Evolutionary conservation across 495 filamentous ascomycete species (phyloP).

Genomic region (Parathielavia hyrcaniae): DNA sequence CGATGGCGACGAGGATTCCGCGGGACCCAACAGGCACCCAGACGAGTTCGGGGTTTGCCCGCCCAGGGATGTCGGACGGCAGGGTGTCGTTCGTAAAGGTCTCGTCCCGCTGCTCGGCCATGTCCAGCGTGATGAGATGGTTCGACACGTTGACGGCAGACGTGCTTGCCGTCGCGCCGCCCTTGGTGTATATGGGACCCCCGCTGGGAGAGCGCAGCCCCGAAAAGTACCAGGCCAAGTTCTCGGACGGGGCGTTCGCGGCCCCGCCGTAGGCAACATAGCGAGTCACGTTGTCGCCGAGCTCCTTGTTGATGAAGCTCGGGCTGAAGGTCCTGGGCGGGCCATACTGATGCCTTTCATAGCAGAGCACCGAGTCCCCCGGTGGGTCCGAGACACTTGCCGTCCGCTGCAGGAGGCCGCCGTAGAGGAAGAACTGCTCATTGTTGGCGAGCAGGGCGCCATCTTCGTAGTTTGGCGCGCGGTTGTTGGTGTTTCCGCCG

Average conservation of each 20-base stretch:
- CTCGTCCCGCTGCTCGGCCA: slow-evolving; percentile 44
- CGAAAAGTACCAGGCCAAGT: slow-evolving; percentile 65
- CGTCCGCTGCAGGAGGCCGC: slow-evolving; percentile 35
- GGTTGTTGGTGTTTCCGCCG: slow-evolving; percentile 45
- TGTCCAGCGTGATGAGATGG: slow-evolving; percentile 56
- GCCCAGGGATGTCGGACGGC: slow-evolving; percentile 43
- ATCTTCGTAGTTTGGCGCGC: slow-evolving; percentile 54
- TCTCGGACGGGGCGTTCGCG: slow-evolving; percentile 62
- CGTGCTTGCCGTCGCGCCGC: slow-evolving; percentile 28
- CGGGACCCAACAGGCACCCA: slow-evolving; percentile 63
- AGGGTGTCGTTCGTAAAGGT: slow-evolving; percentile 54
- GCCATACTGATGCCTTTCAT: slow-evolving; percentile 49
- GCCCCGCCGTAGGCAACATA: slow-evolving; percentile 61
- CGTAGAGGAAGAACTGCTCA: slow-evolving; percentile 51
- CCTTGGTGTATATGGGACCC: slow-evolving; percentile 40
- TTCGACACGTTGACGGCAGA: slow-evolving; percentile 36
- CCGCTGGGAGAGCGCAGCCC: slow-evolving; percentile 48
- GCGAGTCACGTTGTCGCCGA: slow-evolving; percentile 48
- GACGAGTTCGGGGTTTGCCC: slow-evolving; percentile 58
- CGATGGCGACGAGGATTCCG: slow-evolving; percentile 60
- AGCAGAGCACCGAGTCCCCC: slow-evolving; percentile 40
- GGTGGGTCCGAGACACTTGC: slow-evolving; percentile 28
- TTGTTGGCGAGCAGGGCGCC: slow-evolving; percentile 64
- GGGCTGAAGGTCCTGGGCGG: slow-evolving; percentile 36
- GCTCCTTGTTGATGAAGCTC: slow-evolving; percentile 34